These are phyloP conservation scores for Omphalotus olearius DNA, from an alignment of 1,284 basidiomycete genomes.

Conservation along the genomic window DNA sequence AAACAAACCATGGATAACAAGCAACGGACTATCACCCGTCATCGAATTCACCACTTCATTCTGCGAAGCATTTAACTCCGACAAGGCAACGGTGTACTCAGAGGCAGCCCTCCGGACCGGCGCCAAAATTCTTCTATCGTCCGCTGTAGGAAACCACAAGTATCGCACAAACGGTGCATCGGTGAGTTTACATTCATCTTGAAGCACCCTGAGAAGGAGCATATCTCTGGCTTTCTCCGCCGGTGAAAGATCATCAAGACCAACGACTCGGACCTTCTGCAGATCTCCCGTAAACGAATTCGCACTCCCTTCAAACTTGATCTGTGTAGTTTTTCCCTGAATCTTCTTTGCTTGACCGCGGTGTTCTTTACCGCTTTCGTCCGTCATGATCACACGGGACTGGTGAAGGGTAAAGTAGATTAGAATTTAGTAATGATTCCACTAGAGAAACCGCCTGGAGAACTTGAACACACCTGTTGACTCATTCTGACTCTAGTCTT, in stretches of 20 bases:
- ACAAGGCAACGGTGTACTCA: not conserved
- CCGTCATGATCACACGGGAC: constrained; percentile 27
- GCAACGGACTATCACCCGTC: constrained; percentile 22
- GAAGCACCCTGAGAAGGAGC: constrained; percentile 28
- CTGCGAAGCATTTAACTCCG: constrained; percentile 29
- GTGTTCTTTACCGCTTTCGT: constrained; percentile 22
- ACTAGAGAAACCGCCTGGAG: too few relatives aligned
- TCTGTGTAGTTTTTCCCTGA: constrained; percentile 29
- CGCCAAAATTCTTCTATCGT: constrained; percentile 4
- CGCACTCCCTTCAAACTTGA: constrained; percentile 14
- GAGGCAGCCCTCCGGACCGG: not conserved
- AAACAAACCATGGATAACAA: constrained; percentile 28
- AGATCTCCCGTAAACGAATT: constrained; percentile 16
- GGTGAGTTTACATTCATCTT: constrained; percentile 21
- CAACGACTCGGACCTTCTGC: constrained; percentile 29
- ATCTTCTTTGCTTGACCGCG: constrained; percentile 22
- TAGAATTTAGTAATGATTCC: too few relatives aligned
- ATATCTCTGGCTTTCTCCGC: constrained; percentile 32
- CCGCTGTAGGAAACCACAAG: constrained; percentile 29
- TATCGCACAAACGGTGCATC: constrained; percentile 26
- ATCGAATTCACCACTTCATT: constrained; percentile 20
- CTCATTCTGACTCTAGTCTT: constrained; percentile 30
- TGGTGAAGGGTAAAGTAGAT: constrained; percentile 9
- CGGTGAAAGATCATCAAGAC: constrained; percentile 29
- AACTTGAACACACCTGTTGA: constrained; percentile 22